These are phyloP conservation scores for Coniochaeta ligniaria DNA, from an alignment of 2,329 filamentous ascomycete genomes.

Conservation along the genomic window DNA sequence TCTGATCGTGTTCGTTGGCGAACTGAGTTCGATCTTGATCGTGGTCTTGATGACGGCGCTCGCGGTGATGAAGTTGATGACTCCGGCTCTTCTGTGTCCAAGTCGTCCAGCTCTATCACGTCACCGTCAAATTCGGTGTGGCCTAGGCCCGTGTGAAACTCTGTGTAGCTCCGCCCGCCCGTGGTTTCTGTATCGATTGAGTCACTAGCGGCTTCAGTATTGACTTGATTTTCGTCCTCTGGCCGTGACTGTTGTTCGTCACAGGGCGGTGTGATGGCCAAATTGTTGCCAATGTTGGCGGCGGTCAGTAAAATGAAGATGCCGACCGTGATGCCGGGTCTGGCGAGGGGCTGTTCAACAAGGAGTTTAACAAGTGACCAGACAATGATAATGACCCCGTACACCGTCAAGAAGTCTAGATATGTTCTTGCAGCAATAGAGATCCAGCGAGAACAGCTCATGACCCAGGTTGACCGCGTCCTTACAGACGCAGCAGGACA, in stretches of 20 bases:
- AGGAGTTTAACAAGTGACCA: too few species aligned
- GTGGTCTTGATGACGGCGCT: background rate
- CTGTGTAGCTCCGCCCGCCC: background rate
- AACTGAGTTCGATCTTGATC: background rate
- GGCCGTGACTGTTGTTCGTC: background rate
- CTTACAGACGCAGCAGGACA: background rate
- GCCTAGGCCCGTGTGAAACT: background rate
- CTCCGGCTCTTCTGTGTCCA: background rate
- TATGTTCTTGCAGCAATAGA: too few species aligned
- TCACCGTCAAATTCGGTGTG: background rate
- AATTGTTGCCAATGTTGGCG: background rate
- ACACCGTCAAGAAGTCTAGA: too few species aligned
- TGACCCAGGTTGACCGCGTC: background rate
- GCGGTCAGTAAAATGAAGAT: background rate
- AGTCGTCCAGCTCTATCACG: background rate
- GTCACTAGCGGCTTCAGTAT: background rate
- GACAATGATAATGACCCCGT: background rate
- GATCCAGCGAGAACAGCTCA: background rate
- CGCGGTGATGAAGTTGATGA: background rate
- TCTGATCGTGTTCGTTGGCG: background rate
- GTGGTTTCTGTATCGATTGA: background rate
- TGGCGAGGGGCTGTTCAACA: background rate
- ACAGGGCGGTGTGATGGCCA: background rate
- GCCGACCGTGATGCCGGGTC: too few species aligned
- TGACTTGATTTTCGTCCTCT: background rate